These are phyloP conservation scores for Solanum piurae DNA, from an alignment of 257 asterid genomes.

Conservation along the genomic window DNA sequence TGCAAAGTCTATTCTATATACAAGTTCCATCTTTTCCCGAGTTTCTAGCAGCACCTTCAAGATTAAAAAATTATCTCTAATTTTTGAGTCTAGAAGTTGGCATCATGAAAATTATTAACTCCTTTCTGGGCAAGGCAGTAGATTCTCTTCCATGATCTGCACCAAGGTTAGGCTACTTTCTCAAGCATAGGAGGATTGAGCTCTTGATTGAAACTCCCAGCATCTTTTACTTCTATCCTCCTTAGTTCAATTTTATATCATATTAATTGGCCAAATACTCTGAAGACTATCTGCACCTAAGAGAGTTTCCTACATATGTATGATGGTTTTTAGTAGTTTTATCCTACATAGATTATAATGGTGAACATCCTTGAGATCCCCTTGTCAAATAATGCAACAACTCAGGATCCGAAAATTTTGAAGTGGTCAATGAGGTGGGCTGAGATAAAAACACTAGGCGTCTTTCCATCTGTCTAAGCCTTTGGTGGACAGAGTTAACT, in stretches of 20 bases:
- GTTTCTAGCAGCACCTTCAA: neutral
- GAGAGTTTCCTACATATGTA: neutral
- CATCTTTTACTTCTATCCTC: neutral
- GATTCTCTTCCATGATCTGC: neutral
- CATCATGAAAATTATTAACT: neutral
- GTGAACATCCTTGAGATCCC: neutral
- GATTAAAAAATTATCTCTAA: neutral
- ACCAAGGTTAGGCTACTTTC: neutral
- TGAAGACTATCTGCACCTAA: neutral
- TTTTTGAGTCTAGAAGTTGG: neutral
- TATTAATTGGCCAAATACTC: neutral
- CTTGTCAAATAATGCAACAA: neutral
- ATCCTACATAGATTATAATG: neutral
- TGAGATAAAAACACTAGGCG: neutral
- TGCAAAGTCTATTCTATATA: neutral
- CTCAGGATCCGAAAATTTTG: neutral
- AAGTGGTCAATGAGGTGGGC: neutral
- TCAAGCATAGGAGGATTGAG: neutral
- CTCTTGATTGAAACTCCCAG: neutral
- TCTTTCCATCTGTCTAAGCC: neutral
- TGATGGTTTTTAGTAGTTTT: neutral
- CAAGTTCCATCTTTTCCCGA: neutral
- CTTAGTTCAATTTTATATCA: neutral
- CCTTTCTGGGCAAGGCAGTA: neutral
- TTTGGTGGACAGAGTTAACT: neutral